These are phyloP conservation scores for Dittrichia graveolens DNA, from an alignment of 129 eudicot genomes.

Conservation along the genomic window DNA sequence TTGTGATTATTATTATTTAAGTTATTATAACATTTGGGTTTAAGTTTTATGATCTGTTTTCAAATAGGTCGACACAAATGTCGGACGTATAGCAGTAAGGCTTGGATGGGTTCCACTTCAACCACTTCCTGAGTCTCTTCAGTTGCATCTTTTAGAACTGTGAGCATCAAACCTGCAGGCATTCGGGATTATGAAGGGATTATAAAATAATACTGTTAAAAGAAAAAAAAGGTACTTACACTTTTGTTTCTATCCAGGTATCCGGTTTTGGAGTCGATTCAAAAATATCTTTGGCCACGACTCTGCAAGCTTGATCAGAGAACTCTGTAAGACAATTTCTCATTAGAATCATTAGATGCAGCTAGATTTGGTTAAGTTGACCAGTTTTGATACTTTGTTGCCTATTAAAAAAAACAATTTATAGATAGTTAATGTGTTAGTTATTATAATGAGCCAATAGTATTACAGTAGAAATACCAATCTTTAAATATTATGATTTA, in stretches of 20 bases:
- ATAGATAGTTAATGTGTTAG: no score
- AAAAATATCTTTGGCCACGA: slow-evolving; percentile 89
- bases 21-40: neutral
- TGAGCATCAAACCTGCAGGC: slow-evolving; percentile 36
- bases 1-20: neutral
- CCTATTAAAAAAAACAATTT: no score
- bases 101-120: slow-evolving; percentile 98
- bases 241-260: slow-evolving; percentile 49
- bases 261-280: slow-evolving; percentile 82
- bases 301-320: slow-evolving; percentile 90
- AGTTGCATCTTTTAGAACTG: slow-evolving; percentile 84
- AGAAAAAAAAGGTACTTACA: neutral
- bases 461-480: neutral
- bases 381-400: neutral
- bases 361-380: neutral
- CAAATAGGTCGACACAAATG: slow-evolving; percentile 84
- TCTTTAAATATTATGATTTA: neutral
- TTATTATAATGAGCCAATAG: no score
- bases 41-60: slow-evolving; percentile 12
- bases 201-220: neutral
- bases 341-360: neutral
- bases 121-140: slow-evolving; percentile 83
- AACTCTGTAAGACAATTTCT: slow-evolving; percentile 62
- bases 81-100: slow-evolving; percentile 92
- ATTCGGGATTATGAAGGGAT: neutral